Evolutionary conservation across 176 grass and related monocot species (phyloP), one percentile per base, ranked within the genome.

Genomic region (Aegilops umbellulata): DNA sequence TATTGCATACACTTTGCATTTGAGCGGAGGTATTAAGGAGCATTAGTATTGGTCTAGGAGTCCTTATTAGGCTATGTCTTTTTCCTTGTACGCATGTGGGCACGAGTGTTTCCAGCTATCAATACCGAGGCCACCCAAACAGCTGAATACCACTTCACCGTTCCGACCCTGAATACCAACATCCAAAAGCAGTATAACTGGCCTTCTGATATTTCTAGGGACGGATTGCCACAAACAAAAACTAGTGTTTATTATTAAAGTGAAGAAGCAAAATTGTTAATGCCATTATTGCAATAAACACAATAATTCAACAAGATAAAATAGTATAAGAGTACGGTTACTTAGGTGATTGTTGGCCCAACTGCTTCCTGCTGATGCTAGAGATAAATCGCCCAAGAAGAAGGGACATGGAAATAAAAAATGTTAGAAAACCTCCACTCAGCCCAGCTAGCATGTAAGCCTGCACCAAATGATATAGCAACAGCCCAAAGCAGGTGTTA

Each of bases 401-500:
- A 92, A 98, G 95, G 72, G 93, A 98, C 69, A 94, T 77, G 65
- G 86, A 90, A 85, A 98, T 92, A 47, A 94, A 82, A 89, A 92
- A 92, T 82, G 96, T 95, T 74, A 98, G 82, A 89, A 98, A 95
- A 68, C 93, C 96, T 87, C 96, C 93, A 86, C 92, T 87, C 62
- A 98, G 78, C 23, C 94, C 91, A 85, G 83, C 66, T 79, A 95
- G 55, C 74, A 89, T 79, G 90, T 91, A 92, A 31, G 44, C 90
- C 96, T 98, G 90, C 74, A 89, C 29, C 4, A 65, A 86, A 76
- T 53, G 63, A 75, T 77, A 61, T 29, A 68, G 32, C 8, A 31
- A 80, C 74, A 60, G 67, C 24, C 58, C 20, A 70, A 55, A 69
- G 9, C n/a, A 55, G 25, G 31, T 47, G 79, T 47, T 39, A 27